A percentile compares a stretch with the other conserved stretches of the same genome.
Evolutionary conservation across 352 stramenopile genomes (phyloP).

Genomic region (Elongisporangium undulatum): DNA sequence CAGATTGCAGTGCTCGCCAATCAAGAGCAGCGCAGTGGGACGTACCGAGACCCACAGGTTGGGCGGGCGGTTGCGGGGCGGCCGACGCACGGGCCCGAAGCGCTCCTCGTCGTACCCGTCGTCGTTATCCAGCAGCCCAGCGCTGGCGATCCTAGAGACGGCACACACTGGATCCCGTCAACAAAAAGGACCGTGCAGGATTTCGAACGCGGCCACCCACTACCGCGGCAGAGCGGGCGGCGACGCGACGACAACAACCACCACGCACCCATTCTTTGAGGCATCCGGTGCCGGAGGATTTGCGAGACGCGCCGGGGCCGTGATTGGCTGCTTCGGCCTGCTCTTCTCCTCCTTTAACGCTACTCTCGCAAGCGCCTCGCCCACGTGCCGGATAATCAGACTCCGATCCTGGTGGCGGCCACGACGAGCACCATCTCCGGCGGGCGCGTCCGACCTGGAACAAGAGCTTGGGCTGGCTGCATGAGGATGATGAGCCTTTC

Average conservation of each 20-base stretch:
- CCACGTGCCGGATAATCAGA: conserved; percentile 61
- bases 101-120: conserved; percentile 58
- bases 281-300: not conserved
- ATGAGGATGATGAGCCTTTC: not conserved
- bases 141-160: not conserved
- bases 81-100: conserved; percentile 41
- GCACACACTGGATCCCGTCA: not conserved
- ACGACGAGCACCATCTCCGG: conserved; percentile 5
- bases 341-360: conserved; percentile 23
- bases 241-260: not conserved
- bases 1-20: not conserved
- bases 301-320: not conserved
- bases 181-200: not conserved
- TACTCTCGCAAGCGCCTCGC: conserved; percentile 49
- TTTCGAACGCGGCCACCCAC: not conserved
- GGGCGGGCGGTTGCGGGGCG: conserved; percentile 34
- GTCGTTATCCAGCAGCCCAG: conserved; percentile 9
- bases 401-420: conserved; percentile 14
- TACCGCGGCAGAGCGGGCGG: not conserved
- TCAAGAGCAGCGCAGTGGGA: not conserved
- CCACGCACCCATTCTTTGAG: not conserved
- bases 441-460: not conserved
- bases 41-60: conserved; percentile 54
- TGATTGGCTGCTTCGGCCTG: not conserved
- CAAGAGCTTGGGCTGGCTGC: not conserved